These are phyloP conservation scores for Blepharisma japonicum DNA, from an alignment of 73 alveolate genomes.

Conservation along the genomic window DNA sequence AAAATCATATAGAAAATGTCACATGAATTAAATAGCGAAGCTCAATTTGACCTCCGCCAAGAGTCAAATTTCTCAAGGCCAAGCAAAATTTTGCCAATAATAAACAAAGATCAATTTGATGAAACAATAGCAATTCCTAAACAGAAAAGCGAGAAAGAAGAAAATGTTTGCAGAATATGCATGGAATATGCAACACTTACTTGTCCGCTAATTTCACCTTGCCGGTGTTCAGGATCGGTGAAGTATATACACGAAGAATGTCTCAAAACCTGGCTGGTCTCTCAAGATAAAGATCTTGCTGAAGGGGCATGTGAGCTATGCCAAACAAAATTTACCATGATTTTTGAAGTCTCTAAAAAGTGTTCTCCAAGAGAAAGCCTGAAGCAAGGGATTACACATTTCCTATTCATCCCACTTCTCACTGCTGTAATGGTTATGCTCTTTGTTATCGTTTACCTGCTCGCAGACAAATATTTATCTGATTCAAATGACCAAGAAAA, in stretches of 20 bases:
- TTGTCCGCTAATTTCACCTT: conserved; percentile 82
- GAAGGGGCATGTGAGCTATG: conserved; percentile 79
- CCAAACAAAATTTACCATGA: conserved; percentile 43
- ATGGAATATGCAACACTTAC: conserved; percentile 34
- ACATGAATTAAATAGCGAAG: too few relatives aligned
- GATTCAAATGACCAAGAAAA: not conserved
- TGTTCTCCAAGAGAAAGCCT: conserved; percentile 25
- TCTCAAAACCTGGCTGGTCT: conserved; percentile 70
- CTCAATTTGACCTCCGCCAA: too few relatives aligned
- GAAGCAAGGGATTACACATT: not conserved
- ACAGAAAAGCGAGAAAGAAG: not conserved
- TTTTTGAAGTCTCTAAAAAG: not conserved
- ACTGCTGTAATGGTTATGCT: conserved; percentile 21
- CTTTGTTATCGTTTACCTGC: not conserved
- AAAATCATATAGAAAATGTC: too few relatives aligned
- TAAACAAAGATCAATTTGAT: too few relatives aligned
- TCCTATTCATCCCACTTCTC: conserved; percentile 2
- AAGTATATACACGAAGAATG: conserved; percentile 81
- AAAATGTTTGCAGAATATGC: conserved; percentile 36
- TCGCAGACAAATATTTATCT: not conserved
- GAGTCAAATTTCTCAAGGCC: too few relatives aligned
- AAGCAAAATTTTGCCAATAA: too few relatives aligned
- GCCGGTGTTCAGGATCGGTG: conserved; percentile 85
- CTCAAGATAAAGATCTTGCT: conserved; percentile 51
- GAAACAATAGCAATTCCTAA: too few relatives aligned